Evolutionary conservation across 1,284 basidiomycete species (phyloP), one percentile per base, ranked within the genome.

Genomic region (Termitomyces sp.): DNA sequence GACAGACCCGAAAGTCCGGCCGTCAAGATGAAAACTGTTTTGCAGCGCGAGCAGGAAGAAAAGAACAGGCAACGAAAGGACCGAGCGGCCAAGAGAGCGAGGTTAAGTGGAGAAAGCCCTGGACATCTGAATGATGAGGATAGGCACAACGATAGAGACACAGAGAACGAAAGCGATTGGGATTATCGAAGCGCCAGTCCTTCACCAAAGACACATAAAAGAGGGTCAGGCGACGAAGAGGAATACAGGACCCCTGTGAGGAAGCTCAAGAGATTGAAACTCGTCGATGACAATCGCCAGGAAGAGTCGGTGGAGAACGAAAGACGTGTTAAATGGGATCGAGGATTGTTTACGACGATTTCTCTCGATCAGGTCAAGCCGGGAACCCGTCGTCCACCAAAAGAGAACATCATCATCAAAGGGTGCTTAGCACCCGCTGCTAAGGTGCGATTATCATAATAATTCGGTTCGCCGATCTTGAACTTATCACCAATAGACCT

Each of bases 251-350:
- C 86, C 2, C 89, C 75, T 42, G 70, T 74, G 60, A 80, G 79
- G 24, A 73, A 74, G 36, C 70, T 65, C 13, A 70, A 70, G 56
- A 53, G 52, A 61, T 69, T 51, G 67, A 70, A 75, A 52, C 74
- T 70, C 19, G 66, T 68, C 49, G 62, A 70, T 49, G 58, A 61
- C 1, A 73, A 73, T 45, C 71, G 2, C 26, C 17, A 68, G 4
- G 67, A 58, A 43, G 68, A 61, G 12, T 63, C 57, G 49, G 60
- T 54, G 42, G 65, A 65, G 54, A 68, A 73, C 47, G 71, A 70
- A 62, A 83, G 83, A 65, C 73, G 79, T 43, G 90, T 94, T 26
- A 87, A 85, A 67, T 94, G 92, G 92, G 82, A 92, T 68, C 78
- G 76, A 52, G 85, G 84, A 8, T 70, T 94, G 60, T 81, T 77